These are phyloP conservation scores for Globisporangium polare DNA, from an alignment of 352 stramenopile species.

Conservation along the genomic window DNA sequence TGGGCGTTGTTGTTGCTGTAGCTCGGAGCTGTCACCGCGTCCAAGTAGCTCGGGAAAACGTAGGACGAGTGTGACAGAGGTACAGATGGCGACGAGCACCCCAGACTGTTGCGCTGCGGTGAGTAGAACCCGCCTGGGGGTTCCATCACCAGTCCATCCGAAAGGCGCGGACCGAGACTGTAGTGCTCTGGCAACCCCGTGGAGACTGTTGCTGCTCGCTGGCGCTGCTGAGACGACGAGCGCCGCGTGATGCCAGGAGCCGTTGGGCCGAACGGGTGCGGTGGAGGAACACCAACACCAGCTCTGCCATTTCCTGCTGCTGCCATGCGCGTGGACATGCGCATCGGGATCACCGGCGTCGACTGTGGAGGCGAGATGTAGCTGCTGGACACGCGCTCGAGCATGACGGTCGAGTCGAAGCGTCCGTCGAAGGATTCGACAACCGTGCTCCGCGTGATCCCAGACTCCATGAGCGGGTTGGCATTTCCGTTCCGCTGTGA, in stretches of 20 bases:
- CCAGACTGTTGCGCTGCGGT: neutral
- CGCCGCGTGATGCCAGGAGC: constrained; percentile 1
- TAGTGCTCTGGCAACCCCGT: constrained; percentile 24
- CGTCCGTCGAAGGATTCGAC: constrained; percentile 45
- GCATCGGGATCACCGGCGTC: constrained; percentile 12
- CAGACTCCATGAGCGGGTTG: constrained; percentile 37
- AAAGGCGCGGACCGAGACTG: constrained; percentile 26
- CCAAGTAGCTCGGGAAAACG: constrained; percentile 7
- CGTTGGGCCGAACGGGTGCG: neutral
- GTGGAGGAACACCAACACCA: neutral
- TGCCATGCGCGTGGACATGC: constrained; percentile 13
- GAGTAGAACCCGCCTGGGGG: constrained; percentile 20
- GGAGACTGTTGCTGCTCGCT: constrained; percentile 14
- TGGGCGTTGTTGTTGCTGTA: neutral
- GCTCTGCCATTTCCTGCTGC: neutral
- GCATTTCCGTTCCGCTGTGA: constrained; percentile 28
- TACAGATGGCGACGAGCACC: constrained; percentile 6
- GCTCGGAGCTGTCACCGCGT: neutral
- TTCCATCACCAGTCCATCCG: constrained; percentile 45
- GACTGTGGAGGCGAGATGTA: constrained; percentile 12
- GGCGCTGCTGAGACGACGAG: constrained; percentile 13
- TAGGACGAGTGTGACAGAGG: constrained; percentile 21
- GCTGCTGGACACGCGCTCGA: constrained; percentile 18
- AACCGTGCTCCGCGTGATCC: constrained; percentile 42
- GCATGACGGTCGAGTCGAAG: constrained; percentile 19